Conservation (phyloP, 2,329 filamentous ascomycete species). For the Ascochyta koolunga region DNA sequence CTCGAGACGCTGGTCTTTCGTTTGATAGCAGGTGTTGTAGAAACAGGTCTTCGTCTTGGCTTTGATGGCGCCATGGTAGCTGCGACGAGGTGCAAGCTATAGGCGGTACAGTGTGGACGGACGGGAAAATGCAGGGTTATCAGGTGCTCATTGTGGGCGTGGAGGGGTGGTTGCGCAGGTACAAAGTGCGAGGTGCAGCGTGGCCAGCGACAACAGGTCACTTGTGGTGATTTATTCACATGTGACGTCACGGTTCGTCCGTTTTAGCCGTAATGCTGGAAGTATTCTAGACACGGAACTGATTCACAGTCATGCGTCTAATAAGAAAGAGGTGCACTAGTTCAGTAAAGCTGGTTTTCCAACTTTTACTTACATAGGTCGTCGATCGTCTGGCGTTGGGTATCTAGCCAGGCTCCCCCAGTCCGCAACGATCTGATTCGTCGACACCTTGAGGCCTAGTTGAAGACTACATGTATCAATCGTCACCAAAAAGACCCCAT, state of each 20-base stretch:
- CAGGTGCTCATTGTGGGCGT: constrained; percentile 8
- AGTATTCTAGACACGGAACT: background rate
- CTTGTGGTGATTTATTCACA: constrained; percentile 9
- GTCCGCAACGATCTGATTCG: constrained; percentile 6
- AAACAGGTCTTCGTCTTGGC: constrained; percentile 1
- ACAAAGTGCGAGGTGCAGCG: constrained; percentile 1
- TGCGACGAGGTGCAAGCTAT: background rate
- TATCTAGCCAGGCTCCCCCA: background rate
- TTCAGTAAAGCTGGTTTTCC: background rate
- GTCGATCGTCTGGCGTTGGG: constrained; percentile 6
- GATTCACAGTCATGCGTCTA: background rate
- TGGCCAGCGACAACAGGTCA: background rate
- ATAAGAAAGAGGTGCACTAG: background rate
- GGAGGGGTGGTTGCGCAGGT: constrained; percentile 3
- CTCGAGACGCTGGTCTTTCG: constrained; percentile 5
- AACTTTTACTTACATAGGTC: background rate
- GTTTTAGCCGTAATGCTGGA: constrained; percentile 3
- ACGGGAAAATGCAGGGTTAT: background rate
- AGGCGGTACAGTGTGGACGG: background rate
- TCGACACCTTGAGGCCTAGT: constrained; percentile 1
- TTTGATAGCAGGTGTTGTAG: constrained; percentile 5
- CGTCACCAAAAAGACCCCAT: background rate
- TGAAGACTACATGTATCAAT: background rate
- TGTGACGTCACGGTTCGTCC: constrained; percentile 10
- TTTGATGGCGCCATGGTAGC: constrained; percentile 6